Percentiles rank a stretch among this genome's conserved stretches.
Evolutionary conservation across 257 asterid species (phyloP).

Genomic region (Coffea canephora): DNA sequence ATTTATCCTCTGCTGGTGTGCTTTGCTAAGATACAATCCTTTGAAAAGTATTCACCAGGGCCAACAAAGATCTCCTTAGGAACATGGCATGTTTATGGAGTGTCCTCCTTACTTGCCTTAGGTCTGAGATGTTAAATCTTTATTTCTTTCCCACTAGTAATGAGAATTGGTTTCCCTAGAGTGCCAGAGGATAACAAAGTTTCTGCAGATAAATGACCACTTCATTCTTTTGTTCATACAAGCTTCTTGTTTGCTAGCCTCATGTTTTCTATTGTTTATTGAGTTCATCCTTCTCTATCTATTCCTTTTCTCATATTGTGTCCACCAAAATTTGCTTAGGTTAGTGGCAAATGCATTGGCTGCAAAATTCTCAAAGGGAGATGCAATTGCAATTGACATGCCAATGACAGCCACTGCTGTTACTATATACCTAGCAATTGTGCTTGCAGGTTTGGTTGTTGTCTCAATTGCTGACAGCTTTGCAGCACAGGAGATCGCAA

Average conservation of each 20-base stretch:
- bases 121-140: background rate
- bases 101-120: background rate
- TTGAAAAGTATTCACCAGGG: background rate
- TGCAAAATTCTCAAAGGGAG: constrained; percentile 66
- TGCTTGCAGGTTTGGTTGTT: constrained; percentile 74
- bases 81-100: background rate
- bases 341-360: constrained; percentile 84
- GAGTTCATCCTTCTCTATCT: background rate
- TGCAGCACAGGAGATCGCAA: constrained; percentile 82
- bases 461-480: constrained; percentile 97
- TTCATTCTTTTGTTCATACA: background rate
- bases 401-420: constrained; percentile 94
- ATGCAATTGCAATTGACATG: constrained; percentile 90
- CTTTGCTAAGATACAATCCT: too few species aligned
- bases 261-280: background rate
- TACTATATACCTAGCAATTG: constrained; percentile 72
- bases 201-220: background rate
- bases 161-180: background rate
- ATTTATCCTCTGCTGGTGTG: too few species aligned
- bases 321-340: constrained; percentile 41
- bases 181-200: background rate
- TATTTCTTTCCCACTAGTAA: background rate
- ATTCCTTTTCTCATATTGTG: constrained; percentile 5
- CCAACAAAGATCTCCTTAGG: background rate
- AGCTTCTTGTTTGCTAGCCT: background rate